Evolutionary conservation across 129 eudicot species (phyloP), one percentile per base, ranked within the genome.

Genomic region (Centella asiatica): DNA sequence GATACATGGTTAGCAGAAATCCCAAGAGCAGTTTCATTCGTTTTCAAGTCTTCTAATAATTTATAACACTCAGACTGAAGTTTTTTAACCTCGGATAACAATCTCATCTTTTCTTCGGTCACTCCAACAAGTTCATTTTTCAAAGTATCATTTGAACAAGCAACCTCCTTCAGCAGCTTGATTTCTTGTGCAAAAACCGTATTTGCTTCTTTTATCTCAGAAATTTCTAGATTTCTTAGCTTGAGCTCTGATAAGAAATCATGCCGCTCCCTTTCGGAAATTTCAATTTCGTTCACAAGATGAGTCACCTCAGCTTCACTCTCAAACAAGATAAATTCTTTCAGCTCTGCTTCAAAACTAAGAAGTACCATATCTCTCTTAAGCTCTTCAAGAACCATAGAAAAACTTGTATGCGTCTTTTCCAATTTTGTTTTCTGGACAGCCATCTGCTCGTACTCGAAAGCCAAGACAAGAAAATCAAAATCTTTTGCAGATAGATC

Each of bases 401-500:
- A 42, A 69, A 33, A 66, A 46, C 62, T 57, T 10, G n/a, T 53
- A 2, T 81, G 73, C 62, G 70, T 60, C n/a, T 49, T 67, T 66
- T 72, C 78, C 44, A 75, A 51, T 54, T 75, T 73, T 70, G 56
- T 74, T 33, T 67, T 73, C 29, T 58, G 36, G 32, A 51, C 37
- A 68, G 63, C 84, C 75, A 64, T 50, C 70, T 82, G 83, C 57
- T 78, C 49, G 13, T 82, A 62, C 76, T 82, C 85, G 23, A 77
- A 68, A 52, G 80, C 74, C 79, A 87, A 40, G 56, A 78, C n/a
- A 51, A 78, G 44, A 19, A 72, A 60, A 61, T 85, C 78, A 57
- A 87, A 69, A 23, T 93, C 99, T 80, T 80, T 93, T 18, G 78
- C 79, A 2, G 33, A 67, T 26, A 71, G 57, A 33, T 82, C 80